These are phyloP conservation scores for Phytophthora pinifolia DNA, from an alignment of 352 stramenopile genomes.

Conservation along the genomic window DNA sequence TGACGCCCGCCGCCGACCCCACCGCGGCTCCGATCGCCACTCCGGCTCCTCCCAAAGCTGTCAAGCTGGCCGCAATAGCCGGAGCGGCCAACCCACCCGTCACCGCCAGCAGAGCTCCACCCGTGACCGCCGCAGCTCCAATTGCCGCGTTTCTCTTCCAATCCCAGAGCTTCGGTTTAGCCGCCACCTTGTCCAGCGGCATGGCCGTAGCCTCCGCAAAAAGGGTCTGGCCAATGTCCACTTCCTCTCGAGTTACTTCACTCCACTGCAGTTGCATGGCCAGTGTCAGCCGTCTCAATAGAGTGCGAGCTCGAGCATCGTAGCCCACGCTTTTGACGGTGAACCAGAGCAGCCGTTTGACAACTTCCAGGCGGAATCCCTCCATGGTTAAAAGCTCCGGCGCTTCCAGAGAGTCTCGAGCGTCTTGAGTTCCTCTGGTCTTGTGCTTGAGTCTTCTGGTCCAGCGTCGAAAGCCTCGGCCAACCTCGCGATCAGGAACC, in stretches of 20 bases:
- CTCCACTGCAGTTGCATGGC: constrained; percentile 60
- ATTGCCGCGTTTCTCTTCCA: constrained; percentile 82
- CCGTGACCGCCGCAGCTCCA: constrained; percentile 64
- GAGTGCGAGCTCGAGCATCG: constrained; percentile 59
- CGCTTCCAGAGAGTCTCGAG: constrained; percentile 8
- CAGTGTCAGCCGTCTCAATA: constrained; percentile 50
- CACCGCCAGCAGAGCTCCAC: constrained; percentile 69
- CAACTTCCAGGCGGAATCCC: constrained; percentile 55
- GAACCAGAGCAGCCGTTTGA: constrained; percentile 79
- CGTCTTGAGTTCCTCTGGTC: constrained; percentile 20
- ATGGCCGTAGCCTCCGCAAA: constrained; percentile 76
- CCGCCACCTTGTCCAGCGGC: constrained; percentile 59
- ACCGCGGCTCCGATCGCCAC: constrained; percentile 62
- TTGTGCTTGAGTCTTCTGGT: constrained; percentile 33
- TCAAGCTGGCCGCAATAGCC: constrained; percentile 60
- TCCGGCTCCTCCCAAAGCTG: constrained; percentile 61
- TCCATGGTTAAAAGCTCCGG: constrained; percentile 25
- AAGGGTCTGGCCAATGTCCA: constrained; percentile 63
- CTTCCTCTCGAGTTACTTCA: constrained; percentile 67
- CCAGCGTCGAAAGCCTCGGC: constrained; percentile 32
- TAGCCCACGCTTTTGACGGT: constrained; percentile 78
- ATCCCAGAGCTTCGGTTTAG: constrained; percentile 65
- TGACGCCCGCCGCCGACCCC: constrained; percentile 52
- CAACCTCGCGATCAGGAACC: constrained; percentile 29
- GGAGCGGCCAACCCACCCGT: constrained; percentile 69